Base-by-base conservation (phyloP, 129 eudicot genomes). In the Kitagawia praeruptora region DNA sequence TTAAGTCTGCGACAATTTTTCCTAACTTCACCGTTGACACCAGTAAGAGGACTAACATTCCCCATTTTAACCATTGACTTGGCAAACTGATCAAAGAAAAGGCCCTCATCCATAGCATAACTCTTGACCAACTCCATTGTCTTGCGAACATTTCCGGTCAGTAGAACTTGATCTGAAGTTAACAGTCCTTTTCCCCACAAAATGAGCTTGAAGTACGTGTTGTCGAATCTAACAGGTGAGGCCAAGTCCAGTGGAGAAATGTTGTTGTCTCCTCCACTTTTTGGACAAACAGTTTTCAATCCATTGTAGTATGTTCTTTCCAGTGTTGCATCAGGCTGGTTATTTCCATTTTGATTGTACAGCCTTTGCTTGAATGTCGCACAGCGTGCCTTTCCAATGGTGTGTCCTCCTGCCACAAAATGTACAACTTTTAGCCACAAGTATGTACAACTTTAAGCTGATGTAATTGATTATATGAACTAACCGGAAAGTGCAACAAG, bases 341-440 rank as follows among this genome's bases (percentile, higher is more conserved):
- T 87, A 85, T 89, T 82, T 18, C 97, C 97, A 11, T 89, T 89
- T 88, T 91, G 96, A 78, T 87, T 91, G 93, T 91, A 94, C 49
- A 89, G 77, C 70, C 98, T 89, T 73, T 89, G 92, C 85, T 86
- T 89, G 74, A 94, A 94, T 76, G 93, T 87, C 58, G 79, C 85
- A 70, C 99, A 92, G 84, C 97, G 85, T 70, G 97, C 97, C 91
- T 83, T 74, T 63, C 99, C 99, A n/a, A 95, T 90, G 11, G 95
- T 92, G 80, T 95, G 99, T 11, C 90, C 91, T 86, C 99, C 97
- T 93, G 79, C 64, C 87, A 75, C 44, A 10, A 0, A 49, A 44
- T 47, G n/a, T 28, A 15, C 1, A 8, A 25, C 16, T 34, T 39
- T 49, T 11, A 66, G n/a, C 44, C 23, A 16, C 45, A 70, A 69